Percentiles rank a stretch among this genome's conserved stretches.
phyloP scores from a whole-genome alignment of 306 rosid species.

The Begonia fuchsioides region DNA sequence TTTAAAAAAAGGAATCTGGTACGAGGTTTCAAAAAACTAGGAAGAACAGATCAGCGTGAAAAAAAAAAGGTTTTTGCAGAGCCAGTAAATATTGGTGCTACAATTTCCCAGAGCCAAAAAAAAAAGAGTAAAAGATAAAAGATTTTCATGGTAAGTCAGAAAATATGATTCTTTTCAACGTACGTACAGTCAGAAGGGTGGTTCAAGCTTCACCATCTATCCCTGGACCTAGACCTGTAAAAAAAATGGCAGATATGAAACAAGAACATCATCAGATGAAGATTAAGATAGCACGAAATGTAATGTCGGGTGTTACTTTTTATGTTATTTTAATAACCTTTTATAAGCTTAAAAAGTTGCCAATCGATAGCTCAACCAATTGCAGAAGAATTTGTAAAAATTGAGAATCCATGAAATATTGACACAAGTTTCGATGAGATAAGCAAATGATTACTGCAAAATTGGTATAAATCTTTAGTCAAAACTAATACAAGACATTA shows the following conservation, averaged over 20 bases:
- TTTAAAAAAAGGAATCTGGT: background rate
- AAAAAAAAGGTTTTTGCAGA: background rate
- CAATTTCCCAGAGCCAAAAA: constrained; percentile 3
- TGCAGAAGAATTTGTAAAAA: no score
- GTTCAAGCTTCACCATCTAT: constrained; percentile 42
- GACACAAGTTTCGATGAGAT: no score
- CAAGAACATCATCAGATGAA: no score
- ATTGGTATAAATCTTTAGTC: no score
- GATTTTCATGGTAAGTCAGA: background rate
- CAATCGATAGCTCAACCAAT: no score
- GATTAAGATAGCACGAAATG: no score
- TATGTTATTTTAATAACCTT: no score
- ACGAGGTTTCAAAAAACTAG: background rate
- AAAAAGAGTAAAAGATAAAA: background rate
- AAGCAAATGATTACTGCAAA: no score
- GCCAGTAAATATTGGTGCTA: background rate
- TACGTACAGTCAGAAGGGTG: constrained; percentile 9
- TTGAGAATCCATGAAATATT: no score
- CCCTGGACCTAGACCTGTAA: constrained; percentile 39
- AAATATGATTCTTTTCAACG: constrained; percentile 25
- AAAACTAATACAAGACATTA: no score
- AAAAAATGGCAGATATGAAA: background rate
- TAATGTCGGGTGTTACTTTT: no score
- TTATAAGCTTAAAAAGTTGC: no score
- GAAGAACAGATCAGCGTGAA: background rate